These are phyloP conservation scores for Fraxinus pennsylvanica DNA, from an alignment of 257 asterid genomes.

Conservation along the genomic window DNA sequence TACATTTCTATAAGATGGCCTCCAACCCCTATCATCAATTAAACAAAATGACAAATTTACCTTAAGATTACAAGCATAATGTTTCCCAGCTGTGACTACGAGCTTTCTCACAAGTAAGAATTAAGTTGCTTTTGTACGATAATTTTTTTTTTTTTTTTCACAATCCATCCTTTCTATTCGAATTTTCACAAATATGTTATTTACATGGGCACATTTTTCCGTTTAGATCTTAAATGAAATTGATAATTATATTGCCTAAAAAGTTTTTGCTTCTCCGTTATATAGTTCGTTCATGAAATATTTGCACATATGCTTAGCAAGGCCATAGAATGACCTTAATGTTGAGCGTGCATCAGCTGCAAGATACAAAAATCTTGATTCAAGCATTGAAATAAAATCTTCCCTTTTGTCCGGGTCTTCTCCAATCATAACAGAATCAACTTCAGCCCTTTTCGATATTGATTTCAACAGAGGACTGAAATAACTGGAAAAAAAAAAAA, in stretches of 20 bases:
- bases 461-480: slow-evolving; percentile 95
- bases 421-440: slow-evolving; percentile 65
- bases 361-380: slow-evolving; percentile 82
- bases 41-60: slow-evolving; percentile 23
- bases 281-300: slow-evolving; percentile 9
- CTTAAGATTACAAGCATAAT: slow-evolving; percentile 13
- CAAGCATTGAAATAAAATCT: slow-evolving; percentile 71
- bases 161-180: not conserved
- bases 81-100: slow-evolving; percentile 6
- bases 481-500: slow-evolving; percentile 54
- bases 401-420: slow-evolving; percentile 88
- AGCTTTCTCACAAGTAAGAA: not conserved
- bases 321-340: slow-evolving; percentile 59
- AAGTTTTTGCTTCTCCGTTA: not conserved
- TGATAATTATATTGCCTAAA: slow-evolving; percentile 10
- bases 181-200: no score
- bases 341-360: slow-evolving; percentile 96
- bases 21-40: slow-evolving; percentile 71
- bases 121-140: not conserved
- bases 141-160: not conserved
- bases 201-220: not conserved
- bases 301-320: slow-evolving; percentile 10
- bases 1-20: slow-evolving; percentile 85
- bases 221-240: not conserved
- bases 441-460: slow-evolving; percentile 51